Evolutionary conservation across 805 yeast genomes (phyloP).

Genomic region (Saccharomycopsis amapae): DNA sequence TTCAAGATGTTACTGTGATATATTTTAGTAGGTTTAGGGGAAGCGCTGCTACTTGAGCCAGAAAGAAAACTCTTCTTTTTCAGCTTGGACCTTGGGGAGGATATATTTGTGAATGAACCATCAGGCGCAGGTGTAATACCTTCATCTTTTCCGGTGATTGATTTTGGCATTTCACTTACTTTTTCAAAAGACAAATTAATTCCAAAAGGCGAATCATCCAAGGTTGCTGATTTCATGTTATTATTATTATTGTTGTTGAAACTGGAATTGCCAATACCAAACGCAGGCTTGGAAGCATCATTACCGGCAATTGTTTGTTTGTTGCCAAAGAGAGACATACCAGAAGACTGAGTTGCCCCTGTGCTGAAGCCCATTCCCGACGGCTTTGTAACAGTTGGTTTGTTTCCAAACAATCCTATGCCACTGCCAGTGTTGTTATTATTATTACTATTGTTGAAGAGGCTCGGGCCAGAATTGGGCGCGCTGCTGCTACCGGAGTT

Average conservation of each 20-base stretch:
- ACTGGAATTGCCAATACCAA: neutral
- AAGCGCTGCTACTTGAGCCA: neutral
- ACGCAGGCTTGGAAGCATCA: conserved; percentile 1
- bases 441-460: neutral
- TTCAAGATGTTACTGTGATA: conserved; percentile 15
- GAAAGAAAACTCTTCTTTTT: neutral
- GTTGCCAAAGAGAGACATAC: neutral
- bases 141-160: conserved; percentile 9
- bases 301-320: neutral
- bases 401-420: neutral
- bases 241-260: no score
- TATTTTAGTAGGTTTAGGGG: neutral
- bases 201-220: conserved; percentile 22
- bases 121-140: neutral
- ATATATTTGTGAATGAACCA: neutral
- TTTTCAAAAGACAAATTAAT: conserved; percentile 8
- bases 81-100: neutral
- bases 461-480: neutral
- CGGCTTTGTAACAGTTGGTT: neutral
- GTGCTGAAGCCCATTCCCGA: neutral
- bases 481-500: no score
- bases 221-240: conserved; percentile 13
- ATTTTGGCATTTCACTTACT: conserved; percentile 19
- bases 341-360: neutral
- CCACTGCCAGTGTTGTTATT: neutral